Base-by-base conservation (phyloP, 768 basidiomycete species). In the Naganishia vishniacii region DNA sequence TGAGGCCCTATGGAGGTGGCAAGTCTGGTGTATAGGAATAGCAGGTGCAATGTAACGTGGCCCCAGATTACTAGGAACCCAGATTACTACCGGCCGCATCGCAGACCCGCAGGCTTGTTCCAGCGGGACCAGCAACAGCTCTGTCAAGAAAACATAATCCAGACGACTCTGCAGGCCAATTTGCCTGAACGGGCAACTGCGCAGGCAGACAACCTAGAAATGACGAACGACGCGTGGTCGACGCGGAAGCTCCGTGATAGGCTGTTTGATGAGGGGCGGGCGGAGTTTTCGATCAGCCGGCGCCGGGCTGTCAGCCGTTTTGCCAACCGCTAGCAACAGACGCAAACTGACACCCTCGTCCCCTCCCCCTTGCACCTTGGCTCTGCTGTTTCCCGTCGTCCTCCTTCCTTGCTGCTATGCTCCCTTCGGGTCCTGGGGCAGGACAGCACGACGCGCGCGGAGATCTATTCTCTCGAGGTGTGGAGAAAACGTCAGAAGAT, bases 381-480 rank as follows among this genome's bases (percentile, higher is more conserved):
- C 59, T 5, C 44, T 28, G n/a, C n/a, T n/a, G n/a, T n/a, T n/a
- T n/a, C n/a, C n/a, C n/a, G n/a, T n/a, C n/a, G n/a, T n/a, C n/a
- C 45, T 49, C 25, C 25, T 7, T 47, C 51, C 48, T 44, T 45
- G 26, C 64, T 16, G 48, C 46, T 23, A 34, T 13, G n/a, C 59
- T 23, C 62, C 28, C 16, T 48, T 13, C 34, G 29, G 13, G 61
- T 29, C 48, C 28, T 25, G 23, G 37, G 34, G 53, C 29, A n/a
- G 45, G 8, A 64, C 47, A 65, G 64, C 67, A 59, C 59, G 62
- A 45, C 37, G 28, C 23, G 42, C 61, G 42, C 26, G 29, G 25
- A 6, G 11, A n/a, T 31, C 61, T 62, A 28, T 41, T 47, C 7
- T 37, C 34, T 37, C 42, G 42, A 44, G 42, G 11, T 20, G 5